Percentiles rank a stretch among this genome's conserved stretches.
phyloP scores from a whole-genome alignment of 495 filamentous ascomycete genomes.

The Penicillium pancosmium region DNA sequence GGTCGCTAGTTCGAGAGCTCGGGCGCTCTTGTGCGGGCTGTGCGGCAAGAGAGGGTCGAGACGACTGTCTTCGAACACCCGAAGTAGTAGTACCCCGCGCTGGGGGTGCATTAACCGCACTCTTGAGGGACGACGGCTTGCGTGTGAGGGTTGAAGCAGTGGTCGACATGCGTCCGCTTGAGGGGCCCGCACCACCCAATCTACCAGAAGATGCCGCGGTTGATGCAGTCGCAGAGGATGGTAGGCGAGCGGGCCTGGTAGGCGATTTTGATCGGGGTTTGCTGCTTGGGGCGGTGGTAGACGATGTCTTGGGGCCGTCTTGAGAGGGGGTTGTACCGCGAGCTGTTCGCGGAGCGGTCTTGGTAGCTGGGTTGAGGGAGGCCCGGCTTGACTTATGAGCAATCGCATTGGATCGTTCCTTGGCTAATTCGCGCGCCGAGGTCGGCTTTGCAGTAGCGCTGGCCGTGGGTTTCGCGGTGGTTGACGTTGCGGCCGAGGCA shows the following conservation, averaged over 20 bases:
- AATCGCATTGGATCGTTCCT: conserved; percentile 33
- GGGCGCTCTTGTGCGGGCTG: conserved; percentile 42
- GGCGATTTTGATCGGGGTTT: conserved; percentile 69
- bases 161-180: conserved; percentile 49
- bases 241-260: conserved; percentile 62
- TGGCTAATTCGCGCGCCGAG: conserved; percentile 28
- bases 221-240: conserved; percentile 62
- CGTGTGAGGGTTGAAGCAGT: conserved; percentile 37
- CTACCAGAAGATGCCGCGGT: conserved; percentile 65
- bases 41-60: conserved; percentile 43
- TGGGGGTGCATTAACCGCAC: conserved; percentile 19
- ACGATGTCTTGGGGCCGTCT: conserved; percentile 31
- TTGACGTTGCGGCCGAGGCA: conserved; percentile 20
- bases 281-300: conserved; percentile 24
- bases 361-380: conserved; percentile 33
- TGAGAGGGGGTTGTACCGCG: conserved; percentile 39
- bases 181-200: conserved; percentile 40
- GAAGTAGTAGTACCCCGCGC: conserved; percentile 29
- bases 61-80: conserved; percentile 38
- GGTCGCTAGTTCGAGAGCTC: conserved; percentile 44
- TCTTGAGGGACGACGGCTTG: conserved; percentile 48
- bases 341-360: conserved; percentile 29
- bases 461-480: conserved; percentile 28
- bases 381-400: conserved; percentile 39
- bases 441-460: conserved; percentile 21